Evolutionary conservation across 2,329 filamentous ascomycete species (phyloP).

Genomic region (Colletotrichum sp.): DNA sequence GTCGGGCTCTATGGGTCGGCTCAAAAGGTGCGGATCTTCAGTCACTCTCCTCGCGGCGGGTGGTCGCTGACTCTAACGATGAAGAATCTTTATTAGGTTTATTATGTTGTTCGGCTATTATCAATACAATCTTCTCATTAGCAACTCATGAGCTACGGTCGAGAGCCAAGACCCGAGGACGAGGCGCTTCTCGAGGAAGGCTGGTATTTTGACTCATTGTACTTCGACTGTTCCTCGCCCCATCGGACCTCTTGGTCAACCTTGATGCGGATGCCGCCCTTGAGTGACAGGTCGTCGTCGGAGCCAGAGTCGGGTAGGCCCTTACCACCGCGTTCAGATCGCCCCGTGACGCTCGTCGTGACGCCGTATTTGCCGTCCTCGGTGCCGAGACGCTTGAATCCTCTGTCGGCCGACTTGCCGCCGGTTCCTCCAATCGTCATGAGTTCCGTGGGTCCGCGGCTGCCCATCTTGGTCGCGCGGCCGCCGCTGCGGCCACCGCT

Average conservation of each 20-base stretch:
- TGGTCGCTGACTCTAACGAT: neutral
- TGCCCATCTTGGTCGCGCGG: neutral
- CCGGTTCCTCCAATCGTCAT: constrained; percentile 9
- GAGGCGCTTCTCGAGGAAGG: neutral
- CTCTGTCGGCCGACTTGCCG: constrained; percentile 8
- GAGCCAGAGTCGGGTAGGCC: neutral
- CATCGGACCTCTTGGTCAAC: constrained; percentile 12
- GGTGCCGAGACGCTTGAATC: constrained; percentile 2
- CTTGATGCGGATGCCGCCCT: constrained; percentile 2
- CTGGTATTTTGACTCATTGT: neutral
- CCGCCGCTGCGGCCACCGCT: constrained; percentile 4
- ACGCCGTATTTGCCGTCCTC: constrained; percentile 7
- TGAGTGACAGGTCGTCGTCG: neutral
- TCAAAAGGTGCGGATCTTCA: neutral
- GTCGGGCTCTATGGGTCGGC: neutral
- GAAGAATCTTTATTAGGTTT: neutral
- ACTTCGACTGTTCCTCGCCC: neutral
- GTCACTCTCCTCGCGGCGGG: neutral
- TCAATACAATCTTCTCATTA: neutral
- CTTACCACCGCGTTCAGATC: neutral
- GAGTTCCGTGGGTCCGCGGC: constrained; percentile 11
- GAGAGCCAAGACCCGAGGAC: neutral
- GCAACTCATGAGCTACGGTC: neutral
- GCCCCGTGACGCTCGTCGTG: neutral
- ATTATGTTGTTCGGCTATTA: neutral